A percentile compares a stretch with the other conserved stretches of the same genome.
These are phyloP conservation scores for Anastatica hierochuntica DNA, from an alignment of 345 rosid species.

Conservation along the genomic window DNA sequence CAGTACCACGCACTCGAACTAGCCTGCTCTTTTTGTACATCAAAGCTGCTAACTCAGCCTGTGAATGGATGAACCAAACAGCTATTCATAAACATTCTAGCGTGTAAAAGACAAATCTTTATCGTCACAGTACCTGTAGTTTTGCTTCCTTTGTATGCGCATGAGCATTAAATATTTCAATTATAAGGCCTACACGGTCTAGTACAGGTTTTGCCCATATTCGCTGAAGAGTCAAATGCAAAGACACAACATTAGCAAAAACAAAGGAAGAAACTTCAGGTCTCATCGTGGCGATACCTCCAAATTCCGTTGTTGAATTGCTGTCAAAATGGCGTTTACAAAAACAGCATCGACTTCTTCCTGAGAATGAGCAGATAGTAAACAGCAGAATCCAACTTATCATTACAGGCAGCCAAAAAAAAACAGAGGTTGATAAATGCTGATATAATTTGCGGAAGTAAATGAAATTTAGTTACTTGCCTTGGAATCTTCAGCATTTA, in stretches of 20 bases:
- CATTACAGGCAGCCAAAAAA: neutral
- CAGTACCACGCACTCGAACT: constrained; percentile 72
- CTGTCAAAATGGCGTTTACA: constrained; percentile 61
- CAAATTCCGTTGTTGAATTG: constrained; percentile 81
- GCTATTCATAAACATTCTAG: neutral
- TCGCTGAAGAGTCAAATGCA: constrained; percentile 31
- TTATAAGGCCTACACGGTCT: constrained; percentile 89
- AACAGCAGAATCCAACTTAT: constrained; percentile 6
- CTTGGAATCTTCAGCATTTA: constrained; percentile 58
- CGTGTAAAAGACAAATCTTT: neutral
- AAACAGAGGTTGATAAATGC: neutral
- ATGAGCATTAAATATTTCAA: constrained; percentile 94
- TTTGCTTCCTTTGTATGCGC: constrained; percentile 90
- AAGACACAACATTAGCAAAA: constrained; percentile 5
- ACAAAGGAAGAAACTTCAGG: neutral
- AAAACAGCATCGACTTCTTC: constrained; percentile 83
- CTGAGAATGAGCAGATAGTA: constrained; percentile 27
- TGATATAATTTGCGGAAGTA: too few relatives aligned
- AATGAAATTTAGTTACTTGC: constrained; percentile 43
- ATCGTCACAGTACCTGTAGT: constrained; percentile 54
- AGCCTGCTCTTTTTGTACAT: constrained; percentile 85
- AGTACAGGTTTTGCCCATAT: constrained; percentile 71
- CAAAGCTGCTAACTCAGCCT: constrained; percentile 92
- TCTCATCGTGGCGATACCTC: constrained; percentile 42
- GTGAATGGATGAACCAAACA: constrained; percentile 11